Evolutionary conservation across 495 filamentous ascomycete species (phyloP), one percentile per base, ranked within the genome.

Genomic region (Filosporella fistucella): DNA sequence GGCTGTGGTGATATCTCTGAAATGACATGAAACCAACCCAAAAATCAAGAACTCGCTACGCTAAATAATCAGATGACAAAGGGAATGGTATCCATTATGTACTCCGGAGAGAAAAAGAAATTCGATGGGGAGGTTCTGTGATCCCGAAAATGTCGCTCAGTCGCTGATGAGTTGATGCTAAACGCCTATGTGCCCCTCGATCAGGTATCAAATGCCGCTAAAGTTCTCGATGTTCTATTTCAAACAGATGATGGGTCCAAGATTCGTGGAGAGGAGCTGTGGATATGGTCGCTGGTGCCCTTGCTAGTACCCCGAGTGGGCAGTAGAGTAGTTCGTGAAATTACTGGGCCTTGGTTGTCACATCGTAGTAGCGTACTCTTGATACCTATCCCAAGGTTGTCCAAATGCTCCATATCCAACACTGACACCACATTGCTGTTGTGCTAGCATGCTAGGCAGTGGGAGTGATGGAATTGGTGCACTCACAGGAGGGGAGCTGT

Each of bases 401-500:
- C 77, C 84, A 63, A 89, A 88, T 42, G 77, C 73, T 56, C 80
- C 81, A 66, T 85, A 90, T 13, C 86, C 86, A 51, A 75, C 65
- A 65, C 81, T 81, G 46, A 81, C 79, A 59, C 88, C 85, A 70
- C 93, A 98, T 64, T 89, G 87, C 59, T 78, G 77, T 56, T 81
- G 78, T 49, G 86, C 77, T 40, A 97, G 76, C 80, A 89, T 85
- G 69, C 93, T 97, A 16, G 93, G 91, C 25, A 98, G 75, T 37
- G 91, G 88, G 18, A 96, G 81, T 12, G 80, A 68, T 25, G 89
- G 81, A 53, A 95, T 82, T 46, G 84, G 78, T 30, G 88, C 86
- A 67, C 62, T 80, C 47, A 74, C 70, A 55, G 70, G 59, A n/a
- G 75, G 73, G 12, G 81, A 71, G 60, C 71, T 79, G 70, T 82